These are phyloP conservation scores for Exsudoporus frostii DNA, from an alignment of 768 basidiomycete genomes.

Conservation along the genomic window DNA sequence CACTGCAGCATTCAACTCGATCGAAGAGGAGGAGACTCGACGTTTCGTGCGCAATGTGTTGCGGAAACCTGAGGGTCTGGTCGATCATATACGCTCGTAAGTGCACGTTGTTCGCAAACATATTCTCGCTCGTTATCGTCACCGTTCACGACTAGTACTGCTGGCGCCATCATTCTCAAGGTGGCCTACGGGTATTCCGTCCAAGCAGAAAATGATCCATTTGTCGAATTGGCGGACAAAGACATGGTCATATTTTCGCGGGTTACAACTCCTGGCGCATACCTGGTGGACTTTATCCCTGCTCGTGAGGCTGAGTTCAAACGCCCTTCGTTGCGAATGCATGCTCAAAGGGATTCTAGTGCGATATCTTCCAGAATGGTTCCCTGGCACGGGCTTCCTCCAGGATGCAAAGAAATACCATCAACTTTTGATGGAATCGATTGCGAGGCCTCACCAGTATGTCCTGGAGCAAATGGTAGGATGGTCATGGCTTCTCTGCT, in stretches of 20 bases:
- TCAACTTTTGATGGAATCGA: slow-evolving; percentile 33
- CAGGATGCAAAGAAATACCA: slow-evolving; percentile 26
- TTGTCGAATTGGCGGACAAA: slow-evolving; percentile 30
- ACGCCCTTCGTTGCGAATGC: neutral
- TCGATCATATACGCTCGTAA: slow-evolving; percentile 22
- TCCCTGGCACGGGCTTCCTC: slow-evolving; percentile 36
- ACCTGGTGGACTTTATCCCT: slow-evolving; percentile 24
- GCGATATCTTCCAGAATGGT: slow-evolving; percentile 33
- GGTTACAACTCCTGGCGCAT: slow-evolving; percentile 6
- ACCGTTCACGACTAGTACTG: slow-evolving; percentile 1
- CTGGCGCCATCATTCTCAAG: slow-evolving; percentile 33
- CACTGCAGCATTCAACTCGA: slow-evolving; percentile 3
- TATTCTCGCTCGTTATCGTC: neutral
- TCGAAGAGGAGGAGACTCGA: slow-evolving; percentile 17
- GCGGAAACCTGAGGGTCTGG: slow-evolving; percentile 13
- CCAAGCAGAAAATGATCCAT: slow-evolving; percentile 34
- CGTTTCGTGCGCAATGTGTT: slow-evolving; percentile 18
- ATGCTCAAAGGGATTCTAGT: slow-evolving; percentile 17
- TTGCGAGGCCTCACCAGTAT: slow-evolving; percentile 42
- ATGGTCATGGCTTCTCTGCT: neutral
- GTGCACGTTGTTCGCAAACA: neutral
- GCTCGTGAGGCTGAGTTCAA: slow-evolving; percentile 4
- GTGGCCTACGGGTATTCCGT: slow-evolving; percentile 41
- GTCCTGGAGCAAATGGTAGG: slow-evolving; percentile 47
- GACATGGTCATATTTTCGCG: slow-evolving; percentile 16